Conservation (phyloP, 208 protist species). For the Crithidia bombi region DNA sequence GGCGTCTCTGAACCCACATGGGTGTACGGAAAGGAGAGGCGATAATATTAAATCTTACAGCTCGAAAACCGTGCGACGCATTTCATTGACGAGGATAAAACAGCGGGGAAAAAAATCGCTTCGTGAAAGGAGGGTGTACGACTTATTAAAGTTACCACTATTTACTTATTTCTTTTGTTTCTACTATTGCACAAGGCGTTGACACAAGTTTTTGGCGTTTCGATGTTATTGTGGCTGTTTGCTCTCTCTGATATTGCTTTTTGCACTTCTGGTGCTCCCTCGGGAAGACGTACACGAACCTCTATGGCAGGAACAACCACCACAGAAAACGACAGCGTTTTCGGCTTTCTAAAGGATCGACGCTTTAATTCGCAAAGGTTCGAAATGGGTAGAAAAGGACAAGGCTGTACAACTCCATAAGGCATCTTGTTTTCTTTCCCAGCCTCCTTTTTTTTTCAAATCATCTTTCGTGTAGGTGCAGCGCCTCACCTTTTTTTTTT, state of each 20-base stretch:
- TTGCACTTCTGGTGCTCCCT: too few relatives aligned
- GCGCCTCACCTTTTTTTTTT: conserved; percentile 4
- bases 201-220: too few relatives aligned
- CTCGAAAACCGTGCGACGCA: not conserved
- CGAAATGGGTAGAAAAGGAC: not conserved
- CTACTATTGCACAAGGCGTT: too few relatives aligned
- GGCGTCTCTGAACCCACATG: too few relatives aligned
- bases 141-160: not conserved
- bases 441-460: not conserved
- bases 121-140: not conserved
- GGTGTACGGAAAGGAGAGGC: too few relatives aligned
- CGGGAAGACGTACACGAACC: too few relatives aligned
- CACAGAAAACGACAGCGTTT: too few relatives aligned
- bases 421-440: not conserved
- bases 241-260: too few relatives aligned
- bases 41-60: too few relatives aligned
- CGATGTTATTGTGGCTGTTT: too few relatives aligned
- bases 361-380: not conserved
- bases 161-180: conserved; percentile 10
- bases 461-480: not conserved
- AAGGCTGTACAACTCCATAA: not conserved
- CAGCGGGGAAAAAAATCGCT: not conserved
- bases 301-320: too few relatives aligned
- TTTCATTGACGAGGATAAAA: not conserved
- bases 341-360: not conserved